phyloP scores from a whole-genome alignment of 1,284 basidiomycete genomes.

The Schizophyllum commune region DNA sequence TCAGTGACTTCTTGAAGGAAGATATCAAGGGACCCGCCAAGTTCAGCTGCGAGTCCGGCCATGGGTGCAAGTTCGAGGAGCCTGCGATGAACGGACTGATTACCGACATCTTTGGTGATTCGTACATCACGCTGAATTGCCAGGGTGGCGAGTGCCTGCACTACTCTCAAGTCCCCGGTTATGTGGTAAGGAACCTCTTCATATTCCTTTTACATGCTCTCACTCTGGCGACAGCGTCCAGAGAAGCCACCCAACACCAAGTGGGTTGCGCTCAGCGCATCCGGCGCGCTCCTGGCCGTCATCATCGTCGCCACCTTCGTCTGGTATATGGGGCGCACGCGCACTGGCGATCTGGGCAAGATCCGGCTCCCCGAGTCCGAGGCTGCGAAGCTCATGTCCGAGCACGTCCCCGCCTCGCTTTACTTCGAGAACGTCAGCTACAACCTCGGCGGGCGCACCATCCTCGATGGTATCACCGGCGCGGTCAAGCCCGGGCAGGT shows the following conservation, averaged over 20 bases:
- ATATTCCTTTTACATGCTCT: background rate
- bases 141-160: constrained; percentile 91
- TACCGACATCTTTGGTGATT: constrained; percentile 88
- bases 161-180: constrained; percentile 91
- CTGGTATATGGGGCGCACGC: constrained; percentile 82
- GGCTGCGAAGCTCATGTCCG: constrained; percentile 79
- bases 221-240: constrained; percentile 43
- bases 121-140: constrained; percentile 83
- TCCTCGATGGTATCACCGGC: constrained; percentile 79
- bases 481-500: constrained; percentile 82
- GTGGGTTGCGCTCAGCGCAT: constrained; percentile 82
- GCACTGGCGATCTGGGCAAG: constrained; percentile 63
- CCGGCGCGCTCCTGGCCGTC: constrained; percentile 68
- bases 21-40: constrained; percentile 87
- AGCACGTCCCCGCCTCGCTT: constrained; percentile 88
- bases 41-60: constrained; percentile 76
- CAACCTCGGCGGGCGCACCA: constrained; percentile 56
- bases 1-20: constrained; percentile 86
- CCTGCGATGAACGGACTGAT: constrained; percentile 96
- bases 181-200: constrained; percentile 50
- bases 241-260: constrained; percentile 72
- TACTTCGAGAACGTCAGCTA: constrained; percentile 87
- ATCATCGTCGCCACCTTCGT: constrained; percentile 53
- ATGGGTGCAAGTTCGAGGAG: constrained; percentile 86
- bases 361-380: constrained; percentile 80